A percentile compares a stretch with the other conserved stretches of the same genome.
These are phyloP conservation scores for Phytophthora chlamydospora DNA, from an alignment of 352 stramenopile genomes.

Conservation along the genomic window DNA sequence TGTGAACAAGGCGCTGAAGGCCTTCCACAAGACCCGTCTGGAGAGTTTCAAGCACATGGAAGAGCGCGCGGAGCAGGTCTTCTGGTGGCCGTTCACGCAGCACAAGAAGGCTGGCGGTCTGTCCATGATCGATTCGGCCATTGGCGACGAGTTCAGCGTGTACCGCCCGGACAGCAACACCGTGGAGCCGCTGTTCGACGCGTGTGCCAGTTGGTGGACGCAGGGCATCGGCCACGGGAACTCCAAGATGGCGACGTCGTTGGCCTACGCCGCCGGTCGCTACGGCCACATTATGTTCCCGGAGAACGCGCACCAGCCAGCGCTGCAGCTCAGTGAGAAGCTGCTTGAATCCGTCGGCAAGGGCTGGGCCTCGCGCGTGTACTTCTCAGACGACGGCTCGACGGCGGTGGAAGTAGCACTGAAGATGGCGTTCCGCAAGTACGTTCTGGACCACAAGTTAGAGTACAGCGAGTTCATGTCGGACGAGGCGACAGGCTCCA, in stretches of 20 bases:
- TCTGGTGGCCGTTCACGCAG: slow-evolving; percentile 96
- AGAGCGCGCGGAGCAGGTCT: slow-evolving; percentile 68
- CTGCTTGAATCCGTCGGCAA: slow-evolving; percentile 82
- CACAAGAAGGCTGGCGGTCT: slow-evolving; percentile 86
- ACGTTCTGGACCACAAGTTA: slow-evolving; percentile 68
- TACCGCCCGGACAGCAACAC: slow-evolving; percentile 56
- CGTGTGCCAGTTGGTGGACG: slow-evolving; percentile 94
- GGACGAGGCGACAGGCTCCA: slow-evolving; percentile 36
- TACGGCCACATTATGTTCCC: slow-evolving; percentile 95
- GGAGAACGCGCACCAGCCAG: slow-evolving; percentile 89
- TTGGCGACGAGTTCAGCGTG: slow-evolving; percentile 86
- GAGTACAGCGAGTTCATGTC: slow-evolving; percentile 57
- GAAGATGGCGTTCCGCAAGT: slow-evolving; percentile 93
- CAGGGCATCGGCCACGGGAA: slow-evolving; percentile 92
- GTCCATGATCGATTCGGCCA: slow-evolving; percentile 89
- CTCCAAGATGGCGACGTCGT: slow-evolving; percentile 82
- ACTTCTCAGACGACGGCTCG: slow-evolving; percentile 92
- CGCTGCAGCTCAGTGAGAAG: slow-evolving; percentile 77
- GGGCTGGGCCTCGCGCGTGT: slow-evolving; percentile 87
- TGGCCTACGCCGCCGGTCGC: slow-evolving; percentile 89
- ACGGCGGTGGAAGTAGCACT: slow-evolving; percentile 91
- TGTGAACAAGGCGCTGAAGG: slow-evolving; percentile 53
- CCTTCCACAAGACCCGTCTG: slow-evolving; percentile 64
- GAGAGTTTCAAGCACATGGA: slow-evolving; percentile 63
- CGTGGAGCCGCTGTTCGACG: slow-evolving; percentile 84